A percentile compares a stretch with the other conserved stretches of the same genome.
phyloP scores from a whole-genome alignment of 345 rosid genomes.

The Aurinia saxatilis region DNA sequence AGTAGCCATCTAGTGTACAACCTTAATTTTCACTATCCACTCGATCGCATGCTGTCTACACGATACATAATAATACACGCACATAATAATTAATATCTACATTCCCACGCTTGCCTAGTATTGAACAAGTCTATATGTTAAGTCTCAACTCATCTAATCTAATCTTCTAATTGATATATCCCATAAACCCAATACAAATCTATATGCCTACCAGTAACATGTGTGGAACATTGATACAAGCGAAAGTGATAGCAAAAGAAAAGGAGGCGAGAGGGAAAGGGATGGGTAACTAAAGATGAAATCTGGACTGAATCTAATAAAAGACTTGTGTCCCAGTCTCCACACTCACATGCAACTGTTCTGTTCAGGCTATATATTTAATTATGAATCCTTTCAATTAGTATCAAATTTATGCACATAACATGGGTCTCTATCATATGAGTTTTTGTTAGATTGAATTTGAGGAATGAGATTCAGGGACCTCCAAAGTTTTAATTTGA shows the following conservation, averaged over 20 bases:
- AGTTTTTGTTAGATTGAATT: too few relatives aligned
- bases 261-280: background rate
- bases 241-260: background rate
- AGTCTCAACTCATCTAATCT: background rate
- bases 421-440: conserved; percentile 17
- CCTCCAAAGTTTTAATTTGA: too few relatives aligned
- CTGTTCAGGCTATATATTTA: background rate
- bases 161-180: background rate
- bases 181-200: background rate
- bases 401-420: background rate
- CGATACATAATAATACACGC: too few relatives aligned
- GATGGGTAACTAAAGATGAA: conserved; percentile 15
- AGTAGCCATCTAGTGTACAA: background rate
- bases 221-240: background rate
- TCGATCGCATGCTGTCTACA: background rate
- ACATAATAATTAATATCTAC: too few relatives aligned
- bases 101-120: too few relatives aligned
- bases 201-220: too few relatives aligned
- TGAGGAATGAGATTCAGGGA: too few relatives aligned
- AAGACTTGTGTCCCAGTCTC: conserved; percentile 19
- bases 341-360: conserved; percentile 21
- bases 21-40: background rate
- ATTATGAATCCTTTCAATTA: background rate
- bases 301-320: conserved; percentile 15
- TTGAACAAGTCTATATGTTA: background rate